These are phyloP conservation scores for Pilobolus umbonatus DNA, from an alignment of 192 early-diverging fungal genomes.

Conservation along the genomic window DNA sequence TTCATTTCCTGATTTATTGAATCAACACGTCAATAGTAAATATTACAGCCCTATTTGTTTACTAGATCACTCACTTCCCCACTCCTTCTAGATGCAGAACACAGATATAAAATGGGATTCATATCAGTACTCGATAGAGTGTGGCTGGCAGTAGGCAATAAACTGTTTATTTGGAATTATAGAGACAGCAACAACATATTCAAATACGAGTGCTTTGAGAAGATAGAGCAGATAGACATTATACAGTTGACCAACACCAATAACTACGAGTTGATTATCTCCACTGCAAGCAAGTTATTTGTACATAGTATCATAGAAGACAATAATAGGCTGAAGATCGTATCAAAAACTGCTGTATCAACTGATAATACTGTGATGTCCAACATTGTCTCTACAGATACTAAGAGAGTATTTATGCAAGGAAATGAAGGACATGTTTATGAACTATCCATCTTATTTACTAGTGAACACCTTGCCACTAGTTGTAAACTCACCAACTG, in stretches of 20 bases:
- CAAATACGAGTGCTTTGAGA: background rate
- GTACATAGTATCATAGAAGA: background rate
- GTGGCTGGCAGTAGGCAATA: background rate
- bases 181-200: background rate
- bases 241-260: background rate
- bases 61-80: too few relatives aligned
- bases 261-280: background rate
- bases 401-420: slow-evolving; percentile 1
- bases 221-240: background rate
- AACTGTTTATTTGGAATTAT: background rate
- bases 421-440: slow-evolving; percentile 7
- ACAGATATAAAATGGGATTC: slow-evolving; percentile 14
- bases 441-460: background rate
- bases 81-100: too few relatives aligned
- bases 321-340: background rate
- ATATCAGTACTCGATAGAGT: background rate
- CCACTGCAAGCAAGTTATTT: background rate
- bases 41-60: too few relatives aligned
- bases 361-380: background rate
- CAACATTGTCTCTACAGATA: background rate
- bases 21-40: too few relatives aligned
- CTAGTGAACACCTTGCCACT: background rate
- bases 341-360: background rate
- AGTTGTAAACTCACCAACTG: background rate
- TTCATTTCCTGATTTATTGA: too few relatives aligned